Conservation (phyloP, 2,329 filamentous ascomycete species). For the Teratosphaeria destructans region DNA sequence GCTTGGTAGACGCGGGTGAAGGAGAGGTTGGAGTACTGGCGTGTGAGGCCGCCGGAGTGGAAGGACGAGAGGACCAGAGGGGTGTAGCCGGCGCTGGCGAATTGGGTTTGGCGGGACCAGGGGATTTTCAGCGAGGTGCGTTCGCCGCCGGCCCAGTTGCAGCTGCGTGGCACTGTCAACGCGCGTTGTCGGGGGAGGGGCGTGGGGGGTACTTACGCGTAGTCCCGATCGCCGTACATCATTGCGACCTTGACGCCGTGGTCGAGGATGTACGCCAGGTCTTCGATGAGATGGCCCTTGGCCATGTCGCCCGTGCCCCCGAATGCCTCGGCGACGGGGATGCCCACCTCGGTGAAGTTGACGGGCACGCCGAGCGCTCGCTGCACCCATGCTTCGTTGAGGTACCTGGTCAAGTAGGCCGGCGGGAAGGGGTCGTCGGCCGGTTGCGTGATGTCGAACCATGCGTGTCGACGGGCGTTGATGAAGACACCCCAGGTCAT, state of each 20-base stretch:
- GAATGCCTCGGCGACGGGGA: slow-evolving; percentile 33
- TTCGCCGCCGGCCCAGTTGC: slow-evolving; percentile 49
- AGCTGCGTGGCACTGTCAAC: background rate
- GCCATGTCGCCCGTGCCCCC: slow-evolving; percentile 34
- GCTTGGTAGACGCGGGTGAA: slow-evolving; percentile 41
- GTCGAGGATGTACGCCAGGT: slow-evolving; percentile 32
- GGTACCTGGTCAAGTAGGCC: slow-evolving; percentile 43
- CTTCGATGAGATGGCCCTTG: slow-evolving; percentile 24
- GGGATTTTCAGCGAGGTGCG: slow-evolving; percentile 39
- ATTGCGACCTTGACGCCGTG: slow-evolving; percentile 50
- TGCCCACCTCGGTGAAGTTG: slow-evolving; percentile 1
- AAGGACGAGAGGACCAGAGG: slow-evolving; percentile 18
- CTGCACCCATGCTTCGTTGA: slow-evolving; percentile 49
- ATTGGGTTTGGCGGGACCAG: slow-evolving; percentile 33
- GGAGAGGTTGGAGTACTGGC: slow-evolving; percentile 27
- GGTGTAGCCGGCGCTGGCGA: slow-evolving; percentile 41
- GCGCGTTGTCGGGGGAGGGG: background rate
- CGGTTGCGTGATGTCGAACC: slow-evolving; percentile 46
- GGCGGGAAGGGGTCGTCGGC: slow-evolving; percentile 34
- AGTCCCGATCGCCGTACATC: slow-evolving; percentile 56
- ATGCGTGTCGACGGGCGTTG: slow-evolving; percentile 34
- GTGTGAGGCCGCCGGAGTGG: slow-evolving; percentile 20
- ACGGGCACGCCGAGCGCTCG: slow-evolving; percentile 45
- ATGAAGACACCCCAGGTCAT: slow-evolving; percentile 40
- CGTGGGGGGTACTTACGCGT: slow-evolving; percentile 24